These are phyloP conservation scores for Trypanosoma rangeli DNA, from an alignment of 208 protist genomes.

Conservation along the genomic window DNA sequence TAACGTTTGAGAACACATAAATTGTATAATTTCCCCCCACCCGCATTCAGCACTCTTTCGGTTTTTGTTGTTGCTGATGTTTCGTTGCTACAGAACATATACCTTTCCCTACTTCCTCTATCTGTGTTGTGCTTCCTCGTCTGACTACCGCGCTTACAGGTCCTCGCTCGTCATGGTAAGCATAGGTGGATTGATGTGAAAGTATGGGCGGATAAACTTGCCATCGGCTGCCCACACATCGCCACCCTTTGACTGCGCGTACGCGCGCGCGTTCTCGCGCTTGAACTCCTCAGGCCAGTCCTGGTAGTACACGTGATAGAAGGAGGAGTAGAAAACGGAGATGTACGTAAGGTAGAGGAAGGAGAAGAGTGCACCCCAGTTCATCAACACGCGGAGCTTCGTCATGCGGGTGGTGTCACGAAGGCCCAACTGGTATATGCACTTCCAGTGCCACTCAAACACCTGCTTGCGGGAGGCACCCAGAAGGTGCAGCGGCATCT, in stretches of 20 bases:
- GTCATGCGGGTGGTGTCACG: slow-evolving; percentile 68
- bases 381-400: slow-evolving; percentile 69
- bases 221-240: slow-evolving; percentile 86
- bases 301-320: slow-evolving; percentile 75
- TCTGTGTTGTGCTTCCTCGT: background rate
- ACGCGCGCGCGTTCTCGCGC: slow-evolving; percentile 76
- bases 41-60: no score
- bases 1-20: background rate
- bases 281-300: slow-evolving; percentile 84
- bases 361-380: slow-evolving; percentile 62
- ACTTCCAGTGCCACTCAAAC: slow-evolving; percentile 82
- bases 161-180: slow-evolving; percentile 85
- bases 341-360: slow-evolving; percentile 79
- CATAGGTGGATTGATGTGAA: slow-evolving; percentile 90
- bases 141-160: slow-evolving; percentile 31
- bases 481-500: slow-evolving; percentile 72
- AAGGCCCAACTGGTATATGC: slow-evolving; percentile 79
- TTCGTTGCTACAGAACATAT: background rate
- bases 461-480: slow-evolving; percentile 61
- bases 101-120: background rate
- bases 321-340: slow-evolving; percentile 65
- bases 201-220: slow-evolving; percentile 87
- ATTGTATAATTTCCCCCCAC: background rate
- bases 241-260: slow-evolving; percentile 63
- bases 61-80: no score